Conservation (phyloP, 257 asterid species). For the Lantana camara region DNA sequence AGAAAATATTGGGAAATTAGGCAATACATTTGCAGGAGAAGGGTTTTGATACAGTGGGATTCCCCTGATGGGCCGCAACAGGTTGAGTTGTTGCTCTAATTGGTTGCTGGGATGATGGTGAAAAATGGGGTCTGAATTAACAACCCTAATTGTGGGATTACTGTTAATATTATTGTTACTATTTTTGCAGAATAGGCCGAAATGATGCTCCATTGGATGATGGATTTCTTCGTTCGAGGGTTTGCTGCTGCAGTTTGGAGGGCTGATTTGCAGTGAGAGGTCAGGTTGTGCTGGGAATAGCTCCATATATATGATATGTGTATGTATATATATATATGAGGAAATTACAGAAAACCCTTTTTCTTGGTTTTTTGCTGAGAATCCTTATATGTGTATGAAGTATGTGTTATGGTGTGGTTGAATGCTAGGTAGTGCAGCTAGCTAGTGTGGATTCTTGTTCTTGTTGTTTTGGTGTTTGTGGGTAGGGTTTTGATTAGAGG, state of each 20-base stretch:
- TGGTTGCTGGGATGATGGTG: slow-evolving; percentile 25
- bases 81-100: slow-evolving; percentile 30
- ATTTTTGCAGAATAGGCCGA: slow-evolving; percentile 58
- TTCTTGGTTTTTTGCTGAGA: background rate
- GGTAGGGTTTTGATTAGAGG: slow-evolving; percentile 5
- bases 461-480: background rate
- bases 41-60: slow-evolving; percentile 79
- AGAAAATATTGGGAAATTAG: slow-evolving; percentile 39
- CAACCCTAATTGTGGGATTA: too few relatives aligned
- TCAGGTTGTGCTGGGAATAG: slow-evolving; percentile 48
- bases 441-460: background rate
- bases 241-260: slow-evolving; percentile 58
- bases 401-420: too few relatives aligned
- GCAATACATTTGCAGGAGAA: too few relatives aligned
- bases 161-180: slow-evolving; percentile 22
- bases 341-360: background rate
- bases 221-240: slow-evolving; percentile 11
- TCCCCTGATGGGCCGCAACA: slow-evolving; percentile 72
- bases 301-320: too few relatives aligned
- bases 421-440: too few relatives aligned
- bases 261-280: slow-evolving; percentile 92
- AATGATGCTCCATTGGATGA: slow-evolving; percentile 51
- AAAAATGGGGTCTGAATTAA: slow-evolving; percentile 35
- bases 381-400: background rate
- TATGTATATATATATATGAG: background rate